These are phyloP conservation scores for Saksenaea vasiformis DNA, from an alignment of 371 early-diverging fungal species.

Conservation along the genomic window DNA sequence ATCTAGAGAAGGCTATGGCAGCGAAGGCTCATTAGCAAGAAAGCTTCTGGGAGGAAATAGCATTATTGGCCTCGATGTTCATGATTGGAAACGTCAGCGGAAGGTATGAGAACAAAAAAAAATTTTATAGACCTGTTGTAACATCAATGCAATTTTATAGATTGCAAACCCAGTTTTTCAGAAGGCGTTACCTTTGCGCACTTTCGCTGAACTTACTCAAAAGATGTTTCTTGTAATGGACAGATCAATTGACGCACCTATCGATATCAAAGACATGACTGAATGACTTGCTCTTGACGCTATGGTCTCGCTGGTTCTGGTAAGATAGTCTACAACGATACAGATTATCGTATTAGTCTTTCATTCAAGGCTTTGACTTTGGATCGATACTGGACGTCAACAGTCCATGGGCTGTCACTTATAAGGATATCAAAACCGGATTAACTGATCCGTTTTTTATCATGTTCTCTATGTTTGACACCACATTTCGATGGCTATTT, in stretches of 20 bases:
- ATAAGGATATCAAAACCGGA: constrained; percentile 11
- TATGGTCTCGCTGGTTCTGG: too few relatives aligned
- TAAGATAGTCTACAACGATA: too few relatives aligned
- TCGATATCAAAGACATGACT: not conserved
- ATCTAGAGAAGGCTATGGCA: not conserved
- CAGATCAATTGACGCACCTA: not conserved
- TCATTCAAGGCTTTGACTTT: too few relatives aligned
- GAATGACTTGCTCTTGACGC: too few relatives aligned
- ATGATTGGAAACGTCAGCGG: constrained; percentile 31
- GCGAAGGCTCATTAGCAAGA: not conserved
- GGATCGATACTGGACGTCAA: too few relatives aligned
- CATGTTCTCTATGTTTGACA: constrained; percentile 50
- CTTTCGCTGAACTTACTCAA: constrained; percentile 20
- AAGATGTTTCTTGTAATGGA: constrained; percentile 14
- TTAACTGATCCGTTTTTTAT: constrained; percentile 36
- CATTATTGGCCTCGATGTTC: constrained; percentile 12
- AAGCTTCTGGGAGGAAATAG: constrained; percentile 14
- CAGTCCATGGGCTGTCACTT: constrained; percentile 12
- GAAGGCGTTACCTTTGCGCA: constrained; percentile 23
- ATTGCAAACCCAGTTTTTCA: constrained; percentile 31
- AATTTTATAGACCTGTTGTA: not conserved
- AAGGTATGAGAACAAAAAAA: not conserved
- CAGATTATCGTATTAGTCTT: too few relatives aligned
- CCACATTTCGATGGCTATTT: constrained; percentile 20
- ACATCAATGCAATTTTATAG: not conserved